Base-by-base conservation (phyloP, 2,329 filamentous ascomycete species). In the Neurospora sp. region DNA sequence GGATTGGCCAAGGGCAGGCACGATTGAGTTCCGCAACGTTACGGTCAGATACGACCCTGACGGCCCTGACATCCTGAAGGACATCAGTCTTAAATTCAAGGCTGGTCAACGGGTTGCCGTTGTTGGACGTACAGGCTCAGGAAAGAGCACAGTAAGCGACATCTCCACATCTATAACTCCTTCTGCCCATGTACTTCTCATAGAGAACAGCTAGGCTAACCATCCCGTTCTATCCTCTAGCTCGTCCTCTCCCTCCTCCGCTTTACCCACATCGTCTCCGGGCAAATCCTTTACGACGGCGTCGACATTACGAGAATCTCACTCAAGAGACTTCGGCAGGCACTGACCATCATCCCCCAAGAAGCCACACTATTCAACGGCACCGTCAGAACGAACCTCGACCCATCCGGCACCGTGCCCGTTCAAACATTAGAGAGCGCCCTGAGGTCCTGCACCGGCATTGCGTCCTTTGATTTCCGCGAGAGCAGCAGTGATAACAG, bases 121-220 rank as follows among this genome's bases (percentile, higher is more conserved):
- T 15, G 87, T 90, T 8, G 89, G 90, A 2, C 86, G 89, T 6
- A 91, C 89, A 0, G 85, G 88, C 0, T 89, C 87, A 15, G 90
- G 90, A 1, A 92, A 92, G 77, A 89, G 85, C 15, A 91, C 89
- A 0, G 71, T 70, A 71, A 38, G 71, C 66, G 17, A 6, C 15
- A 17, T 28, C 10, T 36, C 36, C 6, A 17, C n/a, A 41, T 17
- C 15, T 19, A n/a, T 5, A 11, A 28, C 2, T 23, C 28, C 2
- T 11, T 36, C 39, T 10, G 43, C 39, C 1, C 4, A 23, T 28
- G 39, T 38, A 37, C 36, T 33, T 36, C 11, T 12, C 2, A 6
- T 23, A 28, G 19, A 52, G 3, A 28, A 28, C 11, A 28, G 46
- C 19, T 39, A 40, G 33, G 23, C 68, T 70, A 70, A 70, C 68